A percentile compares a stretch with the other conserved stretches of the same genome.
Conservation (phyloP, 345 rosid species). For the Hibiscus mutabilis region DNA sequence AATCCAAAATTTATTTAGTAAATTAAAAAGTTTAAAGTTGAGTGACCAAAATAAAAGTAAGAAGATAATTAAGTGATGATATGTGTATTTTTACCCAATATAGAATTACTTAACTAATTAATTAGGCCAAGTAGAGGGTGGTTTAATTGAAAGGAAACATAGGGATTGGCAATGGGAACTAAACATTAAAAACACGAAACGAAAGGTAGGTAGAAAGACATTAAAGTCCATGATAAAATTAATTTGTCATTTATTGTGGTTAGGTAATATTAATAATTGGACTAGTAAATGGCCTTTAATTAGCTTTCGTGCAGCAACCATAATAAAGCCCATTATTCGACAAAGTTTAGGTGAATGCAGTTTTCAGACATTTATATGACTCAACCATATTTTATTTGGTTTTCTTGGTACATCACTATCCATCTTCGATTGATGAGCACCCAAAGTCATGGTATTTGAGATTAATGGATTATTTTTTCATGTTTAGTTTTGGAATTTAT, state of each 20-base stretch:
- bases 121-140: no score
- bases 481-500: no score
- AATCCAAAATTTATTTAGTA: no score
- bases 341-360: conserved; percentile 36
- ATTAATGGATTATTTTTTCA: no score
- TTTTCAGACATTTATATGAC: conserved; percentile 49
- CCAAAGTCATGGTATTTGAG: no score
- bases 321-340: conserved; percentile 29
- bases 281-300: conserved; percentile 29
- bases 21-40: no score
- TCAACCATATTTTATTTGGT: conserved; percentile 22
- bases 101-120: no score
- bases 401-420: conserved; percentile 16
- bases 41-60: no score
- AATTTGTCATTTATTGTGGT: conserved; percentile 32
- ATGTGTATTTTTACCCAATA: no score
- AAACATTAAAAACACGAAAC: conserved; percentile 12
- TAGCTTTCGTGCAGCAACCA: conserved; percentile 22
- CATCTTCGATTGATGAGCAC: no score
- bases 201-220: conserved; percentile 24
- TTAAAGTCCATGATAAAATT: conserved; percentile 24
- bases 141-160: neutral
- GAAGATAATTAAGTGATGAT: no score
- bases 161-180: neutral
- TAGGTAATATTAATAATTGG: conserved; percentile 35